phyloP scores from a whole-genome alignment of 1,139 yeast species.

The Casaregolazyma lundiana region DNA sequence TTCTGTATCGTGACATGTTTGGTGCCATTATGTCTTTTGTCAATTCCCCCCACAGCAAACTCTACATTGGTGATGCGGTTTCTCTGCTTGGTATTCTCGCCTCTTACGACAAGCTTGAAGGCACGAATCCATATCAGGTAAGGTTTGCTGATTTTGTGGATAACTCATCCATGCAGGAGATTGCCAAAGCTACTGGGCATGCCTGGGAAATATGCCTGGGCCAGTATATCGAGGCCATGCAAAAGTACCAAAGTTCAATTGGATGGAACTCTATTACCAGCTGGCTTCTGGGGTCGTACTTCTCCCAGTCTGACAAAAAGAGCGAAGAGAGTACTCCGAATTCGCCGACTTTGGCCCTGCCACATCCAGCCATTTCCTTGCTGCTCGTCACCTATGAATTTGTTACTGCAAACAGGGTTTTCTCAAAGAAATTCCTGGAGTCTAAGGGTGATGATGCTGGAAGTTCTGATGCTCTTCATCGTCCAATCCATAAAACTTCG shows the following conservation, averaged over 20 bases:
- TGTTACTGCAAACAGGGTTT: conserved; percentile 33
- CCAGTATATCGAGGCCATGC: conserved; percentile 15
- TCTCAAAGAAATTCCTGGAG: conserved; percentile 30
- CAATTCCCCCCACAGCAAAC: conserved; percentile 20
- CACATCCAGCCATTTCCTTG: conserved; percentile 26
- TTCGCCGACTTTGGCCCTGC: conserved; percentile 13
- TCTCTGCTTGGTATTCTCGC: conserved; percentile 36
- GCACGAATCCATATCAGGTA: conserved; percentile 35
- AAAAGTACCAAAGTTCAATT: conserved; percentile 1
- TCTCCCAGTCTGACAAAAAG: background rate
- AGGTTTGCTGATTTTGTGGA: conserved; percentile 39
- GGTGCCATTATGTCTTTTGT: conserved; percentile 34
- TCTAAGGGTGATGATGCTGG: conserved; percentile 18
- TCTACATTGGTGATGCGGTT: conserved; percentile 34
- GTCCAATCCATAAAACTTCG: background rate
- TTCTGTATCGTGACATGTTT: conserved; percentile 36
- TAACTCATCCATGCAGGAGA: conserved; percentile 32
- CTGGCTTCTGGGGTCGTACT: conserved; percentile 15
- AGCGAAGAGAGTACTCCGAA: background rate
- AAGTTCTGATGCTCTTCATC: conserved; percentile 7
- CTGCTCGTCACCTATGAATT: conserved; percentile 37
- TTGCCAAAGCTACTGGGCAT: conserved; percentile 28
- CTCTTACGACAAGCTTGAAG: conserved; percentile 35
- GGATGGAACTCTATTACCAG: conserved; percentile 15
- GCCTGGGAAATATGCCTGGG: conserved; percentile 28